Base-by-base conservation (phyloP, 2,329 filamentous ascomycete species). In the Botrytis fabae region DNA sequence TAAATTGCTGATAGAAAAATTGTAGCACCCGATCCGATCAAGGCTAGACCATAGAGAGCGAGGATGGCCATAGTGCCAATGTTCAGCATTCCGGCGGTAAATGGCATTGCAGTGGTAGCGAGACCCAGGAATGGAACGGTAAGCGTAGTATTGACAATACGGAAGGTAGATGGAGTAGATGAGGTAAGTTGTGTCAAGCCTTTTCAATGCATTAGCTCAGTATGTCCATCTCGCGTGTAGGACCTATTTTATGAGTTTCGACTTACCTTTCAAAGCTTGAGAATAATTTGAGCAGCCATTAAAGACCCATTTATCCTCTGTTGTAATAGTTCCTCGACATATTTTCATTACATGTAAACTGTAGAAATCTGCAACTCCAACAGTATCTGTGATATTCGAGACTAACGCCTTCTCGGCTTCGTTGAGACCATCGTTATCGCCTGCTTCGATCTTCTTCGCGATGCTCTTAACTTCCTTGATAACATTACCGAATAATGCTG, bases 321-420 rank as follows among this genome's bases (percentile, higher is more conserved):
- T 1, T 54, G 48, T 51, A 7, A 57, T 68, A 54, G 35, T 54
- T n/a, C 65, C 65, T 40, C 18, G 22, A 28, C 65, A 42, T 10
- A 68, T 68, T 25, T 40, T 57, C 46, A 68, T 68, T 40, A 68
- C 46, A 57, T 68, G 65, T 32, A 68, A 20, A 40, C 32, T 68
- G 18, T 68, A 68, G 20, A 68, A 68, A 51, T 68, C 65, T 14
- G 65, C 65, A 38, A 68, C 32, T 40, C 46, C 48, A 14, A 68
- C 38, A 5, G 65, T 54, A n/a, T 68, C 46, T 28, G 65, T 68
- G 7, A 68, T 35, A 57, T 57, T 68, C 16, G 32, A 38, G 12
- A 68, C 22, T 32, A 57, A 40, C 4, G 10, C 12, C 20, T 40
- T 68, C 4, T 40, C 46, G 22, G 35, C 51, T 54, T 54, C 25